Base-by-base conservation (phyloP, 164 flowering plant genomes). In the Hamamelis virginiana region DNA sequence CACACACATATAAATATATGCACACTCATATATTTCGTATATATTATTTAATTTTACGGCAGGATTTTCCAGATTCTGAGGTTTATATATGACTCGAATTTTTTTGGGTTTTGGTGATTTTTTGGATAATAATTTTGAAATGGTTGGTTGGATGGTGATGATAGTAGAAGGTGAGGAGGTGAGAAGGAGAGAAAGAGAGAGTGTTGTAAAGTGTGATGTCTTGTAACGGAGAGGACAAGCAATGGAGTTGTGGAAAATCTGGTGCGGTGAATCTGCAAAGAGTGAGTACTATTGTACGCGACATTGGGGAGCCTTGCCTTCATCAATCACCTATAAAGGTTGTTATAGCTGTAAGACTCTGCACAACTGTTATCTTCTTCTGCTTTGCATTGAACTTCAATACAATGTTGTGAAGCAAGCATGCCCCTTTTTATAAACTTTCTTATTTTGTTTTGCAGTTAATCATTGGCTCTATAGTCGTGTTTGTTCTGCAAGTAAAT, bases 301-400 rank as follows among this genome's bases (percentile, higher is more conserved):
- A 89, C 66, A 84, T 91, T 74, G 83, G 92, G 55, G 94, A 91
- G 48, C 97, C 97, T 67, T 91, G 92, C 71, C 86, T 90, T 58
- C 85, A 83, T 75, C 92, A 87, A 41, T 81, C 92, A 52, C 82
- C 88, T 23, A 69, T 85, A 65, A 83, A 87, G 92, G 95, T 87
- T 72, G 81, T 78, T 70, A 53, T 62, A 61, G 57, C 76, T 73
- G 76, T 76, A 81, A 74, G 82, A 71, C 44, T 62, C 71, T 70
- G 43, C 9, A 47, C 16, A 65, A 51, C 28, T 52, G 5, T 60
- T 61, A 23, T 61, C 52, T 38, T 21, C 25, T 21, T 28, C 43
- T 26, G 5, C 15, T 59, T 13, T 33, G 62, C 21, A 27, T 19
- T 15, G 60, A 13, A 15, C 18, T 57, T 61, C 43, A 4, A 41